These are phyloP conservation scores for Phlebopus sp. DNA, from an alignment of 1,284 basidiomycete genomes.

Conservation along the genomic window DNA sequence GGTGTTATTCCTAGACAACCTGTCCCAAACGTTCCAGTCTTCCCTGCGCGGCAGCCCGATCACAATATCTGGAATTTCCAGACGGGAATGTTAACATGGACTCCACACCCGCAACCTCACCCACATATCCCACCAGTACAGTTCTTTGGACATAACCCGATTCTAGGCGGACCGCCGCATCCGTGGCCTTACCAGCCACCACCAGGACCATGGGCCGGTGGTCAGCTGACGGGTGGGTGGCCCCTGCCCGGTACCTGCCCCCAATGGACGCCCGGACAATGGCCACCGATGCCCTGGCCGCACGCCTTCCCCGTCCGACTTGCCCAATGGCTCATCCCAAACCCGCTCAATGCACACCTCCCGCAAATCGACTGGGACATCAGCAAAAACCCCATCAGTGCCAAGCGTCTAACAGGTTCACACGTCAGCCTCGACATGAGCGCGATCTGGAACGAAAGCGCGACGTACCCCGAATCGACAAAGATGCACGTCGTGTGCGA, in stretches of 20 bases:
- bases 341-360: conserved; percentile 31
- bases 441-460: conserved; percentile 19
- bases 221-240: conserved; percentile 27
- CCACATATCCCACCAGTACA: conserved; percentile 15
- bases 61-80: conserved; percentile 25
- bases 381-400: conserved; percentile 30
- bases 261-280: conserved; percentile 30
- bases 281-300: conserved; percentile 25
- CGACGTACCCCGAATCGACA: conserved; percentile 26
- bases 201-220: conserved; percentile 16
- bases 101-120: conserved; percentile 27
- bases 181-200: not conserved
- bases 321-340: conserved; percentile 31
- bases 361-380: conserved; percentile 39
- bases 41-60: conserved; percentile 20
- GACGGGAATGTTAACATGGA: conserved; percentile 28
- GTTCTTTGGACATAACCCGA: conserved; percentile 11
- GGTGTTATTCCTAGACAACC: conserved; percentile 2
- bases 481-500: conserved; percentile 29
- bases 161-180: not conserved
- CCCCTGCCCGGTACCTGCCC: conserved; percentile 30
- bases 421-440: conserved; percentile 26
- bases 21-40: not conserved
- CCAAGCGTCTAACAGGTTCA: conserved; percentile 33
- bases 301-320: conserved; percentile 6